Conservation (phyloP, 2,329 filamentous ascomycete genomes). For the Cytospora mali region DNA sequence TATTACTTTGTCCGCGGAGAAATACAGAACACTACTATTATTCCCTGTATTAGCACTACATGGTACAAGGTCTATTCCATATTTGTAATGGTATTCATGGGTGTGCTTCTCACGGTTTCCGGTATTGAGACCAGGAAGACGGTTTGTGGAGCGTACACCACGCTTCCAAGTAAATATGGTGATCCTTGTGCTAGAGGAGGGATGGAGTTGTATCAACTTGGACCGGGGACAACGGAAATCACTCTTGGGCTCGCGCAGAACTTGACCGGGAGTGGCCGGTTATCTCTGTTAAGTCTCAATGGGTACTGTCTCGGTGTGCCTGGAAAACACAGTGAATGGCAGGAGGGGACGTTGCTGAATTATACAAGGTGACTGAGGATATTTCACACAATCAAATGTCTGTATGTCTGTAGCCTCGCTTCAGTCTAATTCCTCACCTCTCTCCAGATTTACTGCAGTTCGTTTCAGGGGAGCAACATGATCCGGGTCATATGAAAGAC, state of each 20-base stretch:
- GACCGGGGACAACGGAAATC: neutral
- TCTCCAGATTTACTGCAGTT: neutral
- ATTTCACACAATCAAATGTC: neutral
- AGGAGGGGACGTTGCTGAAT: neutral
- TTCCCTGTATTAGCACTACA: conserved; percentile 2
- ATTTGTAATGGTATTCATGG: neutral
- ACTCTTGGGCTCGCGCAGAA: neutral
- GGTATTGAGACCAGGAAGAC: conserved; percentile 4
- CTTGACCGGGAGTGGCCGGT: neutral
- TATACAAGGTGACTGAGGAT: neutral
- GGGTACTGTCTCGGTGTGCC: neutral
- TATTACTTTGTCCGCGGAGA: conserved; percentile 6
- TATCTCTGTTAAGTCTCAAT: neutral
- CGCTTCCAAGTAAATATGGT: neutral
- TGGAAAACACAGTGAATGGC: neutral
- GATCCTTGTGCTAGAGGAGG: neutral
- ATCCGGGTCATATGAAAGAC: too few species aligned
- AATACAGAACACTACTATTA: conserved; percentile 5
- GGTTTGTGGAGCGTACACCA: neutral
- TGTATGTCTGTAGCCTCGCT: neutral
- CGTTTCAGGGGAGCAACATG: too few species aligned
- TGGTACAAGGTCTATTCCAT: conserved; percentile 7
- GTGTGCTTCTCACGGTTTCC: neutral
- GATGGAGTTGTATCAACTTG: neutral
- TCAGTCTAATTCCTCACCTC: neutral